Evolutionary conservation across 208 protist species (phyloP).

Genomic region (Leishmania tropica): DNA sequence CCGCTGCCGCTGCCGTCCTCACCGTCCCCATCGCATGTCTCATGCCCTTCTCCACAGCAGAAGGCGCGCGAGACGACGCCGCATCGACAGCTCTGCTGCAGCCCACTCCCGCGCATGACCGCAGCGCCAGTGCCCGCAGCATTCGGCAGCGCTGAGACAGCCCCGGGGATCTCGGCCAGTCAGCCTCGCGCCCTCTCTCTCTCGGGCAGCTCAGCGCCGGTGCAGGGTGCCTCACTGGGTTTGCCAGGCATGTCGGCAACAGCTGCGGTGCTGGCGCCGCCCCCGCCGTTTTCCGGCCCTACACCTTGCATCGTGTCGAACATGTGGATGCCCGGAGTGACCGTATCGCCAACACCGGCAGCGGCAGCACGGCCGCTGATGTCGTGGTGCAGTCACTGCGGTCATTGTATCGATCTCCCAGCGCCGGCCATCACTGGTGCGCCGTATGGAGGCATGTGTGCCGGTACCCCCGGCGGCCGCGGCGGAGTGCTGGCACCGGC

Average conservation of each 20-base stretch:
- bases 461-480: not conserved
- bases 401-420: not conserved
- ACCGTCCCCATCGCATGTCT: not conserved
- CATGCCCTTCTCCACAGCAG: not conserved
- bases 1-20: not conserved
- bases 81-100: not conserved
- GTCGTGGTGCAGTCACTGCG: slow-evolving; percentile 7
- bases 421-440: not conserved
- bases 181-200: not conserved
- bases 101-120: not conserved
- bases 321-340: not conserved
- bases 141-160: not conserved
- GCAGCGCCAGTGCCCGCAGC: not conserved
- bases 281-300: not conserved
- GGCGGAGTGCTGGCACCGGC: not conserved
- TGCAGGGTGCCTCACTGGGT: slow-evolving; percentile 1
- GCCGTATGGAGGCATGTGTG: not conserved
- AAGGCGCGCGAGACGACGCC: not conserved
- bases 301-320: not conserved
- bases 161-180: not conserved
- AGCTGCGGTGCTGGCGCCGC: not conserved
- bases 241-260: not conserved
- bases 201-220: not conserved
- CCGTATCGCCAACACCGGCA: not conserved
- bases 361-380: not conserved